These are phyloP conservation scores for Ganoderma boninense DNA, from an alignment of 1,284 basidiomycete species.

Conservation along the genomic window DNA sequence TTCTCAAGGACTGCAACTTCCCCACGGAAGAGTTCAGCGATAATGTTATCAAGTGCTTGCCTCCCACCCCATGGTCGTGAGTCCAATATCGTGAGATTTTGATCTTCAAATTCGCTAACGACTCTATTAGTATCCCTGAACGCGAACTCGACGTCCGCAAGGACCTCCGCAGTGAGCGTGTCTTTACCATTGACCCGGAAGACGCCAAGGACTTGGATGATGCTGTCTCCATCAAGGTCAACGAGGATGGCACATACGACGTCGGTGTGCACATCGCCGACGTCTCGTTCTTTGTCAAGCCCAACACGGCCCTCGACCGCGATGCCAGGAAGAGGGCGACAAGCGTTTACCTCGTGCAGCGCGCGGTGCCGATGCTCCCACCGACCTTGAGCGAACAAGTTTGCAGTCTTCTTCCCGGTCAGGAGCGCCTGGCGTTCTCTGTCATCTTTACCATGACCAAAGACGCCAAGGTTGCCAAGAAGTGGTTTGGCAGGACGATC, in stretches of 20 bases:
- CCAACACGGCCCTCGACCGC: slow-evolving; percentile 95
- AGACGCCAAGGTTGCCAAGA: slow-evolving; percentile 85
- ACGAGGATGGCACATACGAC: slow-evolving; percentile 91
- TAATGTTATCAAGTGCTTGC: slow-evolving; percentile 94
- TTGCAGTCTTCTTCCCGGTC: slow-evolving; percentile 89
- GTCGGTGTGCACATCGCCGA: slow-evolving; percentile 97
- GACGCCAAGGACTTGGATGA: slow-evolving; percentile 95
- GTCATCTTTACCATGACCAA: slow-evolving; percentile 87
- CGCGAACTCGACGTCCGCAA: slow-evolving; percentile 88
- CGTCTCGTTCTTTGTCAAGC: slow-evolving; percentile 95
- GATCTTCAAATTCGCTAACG: slow-evolving; percentile 13
- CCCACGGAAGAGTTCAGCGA: slow-evolving; percentile 94
- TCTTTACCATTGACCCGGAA: slow-evolving; percentile 95
- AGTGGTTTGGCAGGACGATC: slow-evolving; percentile 93
- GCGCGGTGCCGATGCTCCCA: slow-evolving; percentile 96
- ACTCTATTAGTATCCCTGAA: slow-evolving; percentile 79
- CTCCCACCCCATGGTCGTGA: slow-evolving; percentile 93
- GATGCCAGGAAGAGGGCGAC: slow-evolving; percentile 98
- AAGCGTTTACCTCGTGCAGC: slow-evolving; percentile 95
- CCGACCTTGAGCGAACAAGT: slow-evolving; percentile 90
- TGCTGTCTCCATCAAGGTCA: slow-evolving; percentile 87
- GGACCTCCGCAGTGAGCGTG: slow-evolving; percentile 85
- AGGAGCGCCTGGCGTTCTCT: slow-evolving; percentile 92
- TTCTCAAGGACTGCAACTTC: slow-evolving; percentile 99
- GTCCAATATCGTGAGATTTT: slow-evolving; percentile 42